Evolutionary conservation across 495 filamentous ascomycete genomes (phyloP).

Genomic region (Talaromyces borbonicus): DNA sequence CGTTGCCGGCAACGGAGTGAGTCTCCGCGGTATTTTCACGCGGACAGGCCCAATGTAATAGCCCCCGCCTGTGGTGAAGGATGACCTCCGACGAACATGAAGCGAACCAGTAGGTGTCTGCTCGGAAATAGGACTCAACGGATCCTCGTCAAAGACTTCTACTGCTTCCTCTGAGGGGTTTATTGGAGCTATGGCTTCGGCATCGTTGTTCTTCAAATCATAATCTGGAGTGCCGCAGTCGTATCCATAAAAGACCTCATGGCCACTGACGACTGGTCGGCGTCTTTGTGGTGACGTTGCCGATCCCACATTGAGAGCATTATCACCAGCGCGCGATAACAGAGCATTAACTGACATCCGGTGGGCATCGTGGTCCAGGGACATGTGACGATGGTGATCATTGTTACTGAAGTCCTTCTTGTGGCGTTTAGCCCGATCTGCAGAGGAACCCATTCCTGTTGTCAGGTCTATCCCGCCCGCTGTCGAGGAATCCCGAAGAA

Average conservation of each 20-base stretch:
- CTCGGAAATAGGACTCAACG: conserved; percentile 1
- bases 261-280: not conserved
- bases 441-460: not conserved
- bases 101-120: conserved; percentile 31
- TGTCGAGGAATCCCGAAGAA: conserved; percentile 25
- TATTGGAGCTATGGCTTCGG: conserved; percentile 33
- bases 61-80: conserved; percentile 42
- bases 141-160: conserved; percentile 13
- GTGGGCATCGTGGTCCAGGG: not conserved
- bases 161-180: conserved; percentile 17
- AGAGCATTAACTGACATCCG: conserved; percentile 33
- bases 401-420: not conserved
- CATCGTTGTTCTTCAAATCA: conserved; percentile 63
- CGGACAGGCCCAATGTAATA: conserved; percentile 64
- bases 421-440: conserved; percentile 1
- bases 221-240: conserved; percentile 60
- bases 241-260: conserved; percentile 42
- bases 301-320: not conserved
- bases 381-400: not conserved
- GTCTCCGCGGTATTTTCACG: conserved; percentile 54
- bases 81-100: conserved; percentile 34
- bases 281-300: not conserved
- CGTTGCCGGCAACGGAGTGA: conserved; percentile 58
- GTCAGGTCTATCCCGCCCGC: not conserved
- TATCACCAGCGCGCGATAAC: conserved; percentile 22